A percentile compares a stretch with the other conserved stretches of the same genome.
These are phyloP conservation scores for Gossypium davidsonii DNA, from an alignment of 441 rosid species.

Conservation along the genomic window DNA sequence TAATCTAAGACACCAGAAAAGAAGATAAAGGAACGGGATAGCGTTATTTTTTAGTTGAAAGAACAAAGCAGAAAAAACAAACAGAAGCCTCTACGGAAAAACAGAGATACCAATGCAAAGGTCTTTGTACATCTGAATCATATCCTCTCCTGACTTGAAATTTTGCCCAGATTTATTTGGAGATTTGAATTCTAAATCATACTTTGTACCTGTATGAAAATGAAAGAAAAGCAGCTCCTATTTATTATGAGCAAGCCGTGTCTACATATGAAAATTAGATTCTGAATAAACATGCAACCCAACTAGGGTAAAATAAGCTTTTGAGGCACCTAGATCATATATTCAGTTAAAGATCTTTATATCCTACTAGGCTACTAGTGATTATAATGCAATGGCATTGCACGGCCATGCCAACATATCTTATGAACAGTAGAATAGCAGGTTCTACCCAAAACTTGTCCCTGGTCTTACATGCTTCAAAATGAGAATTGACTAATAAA, in stretches of 20 bases:
- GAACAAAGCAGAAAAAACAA: constrained; percentile 11
- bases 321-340: neutral
- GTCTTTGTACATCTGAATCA: constrained; percentile 86
- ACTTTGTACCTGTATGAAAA: constrained; percentile 64
- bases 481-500: constrained; percentile 12
- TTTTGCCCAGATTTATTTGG: constrained; percentile 72
- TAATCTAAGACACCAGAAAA: constrained; percentile 39
- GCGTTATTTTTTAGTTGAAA: constrained; percentile 1
- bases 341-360: neutral
- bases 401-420: constrained; percentile 1
- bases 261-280: neutral
- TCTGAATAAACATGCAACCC: constrained; percentile 3
- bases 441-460: neutral
- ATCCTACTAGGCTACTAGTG: neutral
- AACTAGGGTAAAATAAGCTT: constrained; percentile 1
- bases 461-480: neutral
- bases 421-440: neutral
- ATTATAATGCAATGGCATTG: neutral
- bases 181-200: constrained; percentile 74
- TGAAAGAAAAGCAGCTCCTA: constrained; percentile 1
- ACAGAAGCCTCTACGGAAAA: constrained; percentile 7
- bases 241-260: neutral
- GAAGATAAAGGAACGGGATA: constrained; percentile 9
- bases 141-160: constrained; percentile 91
- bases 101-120: constrained; percentile 65